These are phyloP conservation scores for Oenanthe sinensis DNA, from an alignment of 129 eudicot species.

Conservation along the genomic window DNA sequence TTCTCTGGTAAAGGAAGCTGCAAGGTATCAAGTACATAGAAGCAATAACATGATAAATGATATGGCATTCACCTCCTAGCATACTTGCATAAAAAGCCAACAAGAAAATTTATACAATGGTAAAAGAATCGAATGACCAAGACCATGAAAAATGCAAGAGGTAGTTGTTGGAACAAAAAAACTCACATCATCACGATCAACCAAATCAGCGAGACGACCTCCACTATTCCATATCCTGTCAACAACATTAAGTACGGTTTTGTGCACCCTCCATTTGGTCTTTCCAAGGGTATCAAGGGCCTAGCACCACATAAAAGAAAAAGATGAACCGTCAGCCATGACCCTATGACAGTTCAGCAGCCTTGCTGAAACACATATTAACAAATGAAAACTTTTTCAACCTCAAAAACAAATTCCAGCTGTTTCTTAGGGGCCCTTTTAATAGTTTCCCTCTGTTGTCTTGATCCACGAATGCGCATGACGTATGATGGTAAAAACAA, in stretches of 20 bases:
- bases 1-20: slow-evolving; percentile 80
- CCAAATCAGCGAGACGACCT: slow-evolving; percentile 76
- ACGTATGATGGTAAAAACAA: slow-evolving; percentile 69
- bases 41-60: slow-evolving; percentile 3
- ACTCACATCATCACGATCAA: slow-evolving; percentile 82
- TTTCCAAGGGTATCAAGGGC: slow-evolving; percentile 90
- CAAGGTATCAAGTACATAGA: slow-evolving; percentile 8
- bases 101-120: background rate
- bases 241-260: slow-evolving; percentile 54
- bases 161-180: background rate
- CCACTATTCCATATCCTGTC: slow-evolving; percentile 85
- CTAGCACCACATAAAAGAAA: slow-evolving; percentile 25
- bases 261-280: slow-evolving; percentile 93
- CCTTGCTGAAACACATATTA: slow-evolving; percentile 3
- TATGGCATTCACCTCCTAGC: slow-evolving; percentile 1
- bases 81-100: background rate
- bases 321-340: slow-evolving; percentile 7
- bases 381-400: slow-evolving; percentile 16
- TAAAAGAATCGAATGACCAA: background rate
- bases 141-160: background rate
- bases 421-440: slow-evolving; percentile 54
- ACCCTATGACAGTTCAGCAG: background rate
- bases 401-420: slow-evolving; percentile 71
- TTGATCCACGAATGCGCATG: slow-evolving; percentile 90
- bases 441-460: slow-evolving; percentile 70